A percentile compares a stretch with the other conserved stretches of the same genome.
Evolutionary conservation across 176 grass and related monocot species (phyloP).

Genomic region (Ananas comosus): DNA sequence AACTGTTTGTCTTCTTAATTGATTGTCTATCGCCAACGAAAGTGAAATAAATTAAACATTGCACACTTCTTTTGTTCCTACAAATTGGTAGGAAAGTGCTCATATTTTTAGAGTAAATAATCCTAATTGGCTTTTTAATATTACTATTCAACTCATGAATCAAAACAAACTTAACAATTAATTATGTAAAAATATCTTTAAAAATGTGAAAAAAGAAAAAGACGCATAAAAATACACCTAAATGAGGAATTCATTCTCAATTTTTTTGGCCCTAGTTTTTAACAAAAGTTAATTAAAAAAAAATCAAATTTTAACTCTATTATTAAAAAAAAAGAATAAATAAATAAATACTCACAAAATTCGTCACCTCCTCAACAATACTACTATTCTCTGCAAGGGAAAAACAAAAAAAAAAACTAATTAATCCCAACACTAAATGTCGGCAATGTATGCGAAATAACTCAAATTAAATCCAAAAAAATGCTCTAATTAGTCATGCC

Average conservation of each 20-base stretch:
- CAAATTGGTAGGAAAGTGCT: constrained; percentile 19
- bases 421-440: not conserved
- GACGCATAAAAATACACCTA: not conserved
- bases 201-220: not conserved
- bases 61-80: too few relatives aligned
- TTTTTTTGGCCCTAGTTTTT: constrained; percentile 11
- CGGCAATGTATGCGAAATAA: not conserved
- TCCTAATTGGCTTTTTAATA: constrained; percentile 30
- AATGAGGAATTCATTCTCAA: constrained; percentile 19
- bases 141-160: constrained; percentile 24
- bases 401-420: constrained; percentile 3
- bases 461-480: too few relatives aligned
- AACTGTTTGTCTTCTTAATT: too few relatives aligned
- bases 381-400: constrained; percentile 20
- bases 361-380: constrained; percentile 21
- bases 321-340: not conserved
- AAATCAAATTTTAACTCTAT: not conserved
- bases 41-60: too few relatives aligned
- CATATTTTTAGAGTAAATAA: constrained; percentile 21
- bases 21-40: too few relatives aligned
- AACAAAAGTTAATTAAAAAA: constrained; percentile 6
- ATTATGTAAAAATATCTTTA: not conserved
- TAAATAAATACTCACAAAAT: constrained; percentile 18
- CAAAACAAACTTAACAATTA: not conserved
- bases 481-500: too few relatives aligned